Base-by-base conservation (phyloP, 202 grass and related monocot genomes). In the Carex arenaria region DNA sequence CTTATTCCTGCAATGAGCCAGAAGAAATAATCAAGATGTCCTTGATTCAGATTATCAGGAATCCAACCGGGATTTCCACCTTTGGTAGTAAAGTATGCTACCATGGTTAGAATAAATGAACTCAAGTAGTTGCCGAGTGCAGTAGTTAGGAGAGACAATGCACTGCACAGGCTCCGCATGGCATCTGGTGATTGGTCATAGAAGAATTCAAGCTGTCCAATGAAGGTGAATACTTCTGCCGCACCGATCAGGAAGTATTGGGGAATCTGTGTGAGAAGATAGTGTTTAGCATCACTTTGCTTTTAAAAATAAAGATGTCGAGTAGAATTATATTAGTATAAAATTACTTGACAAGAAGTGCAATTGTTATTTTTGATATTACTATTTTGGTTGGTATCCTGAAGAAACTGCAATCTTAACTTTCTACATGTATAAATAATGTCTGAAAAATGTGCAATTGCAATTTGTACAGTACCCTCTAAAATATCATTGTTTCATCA, bases 91-190 rank as follows among this genome's bases (percentile, higher is more conserved):
- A 92, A 85, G 76, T 97, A 93, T 5, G 89, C 84, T 2, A 92
- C 91, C 87, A 93, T 54, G 7, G 94, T 93, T 82, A 97, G 38
- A 80, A 97, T 97, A 64, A 93, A 90, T 0, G 94, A 64, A 54
- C 94, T 93, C 52, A 97, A 88, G 72, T 97, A 97, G 59, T 93
- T 97, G 40, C 94, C 94, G 0, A 89, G 72, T 0, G 88, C 87
- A 12, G 84, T 97, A 4, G 91, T 89, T 70, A 97, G 78, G 42
- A 97, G 94, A 51, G 93, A 87, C 0, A 97, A 55, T 5, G 91
- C 94, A 10, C 94, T 93, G 79, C 94, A 97, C 11, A 97, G 87
- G 64, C 89, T 93, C 67, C 94, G 82, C 94, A 97, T 97, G 82
- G 94, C 94, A 52, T 97, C 94, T 0, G 94, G 94, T 11, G 94